These are phyloP conservation scores for Plasmodium gallinaceum DNA, from an alignment of 169 alveolate species.

Conservation along the genomic window DNA sequence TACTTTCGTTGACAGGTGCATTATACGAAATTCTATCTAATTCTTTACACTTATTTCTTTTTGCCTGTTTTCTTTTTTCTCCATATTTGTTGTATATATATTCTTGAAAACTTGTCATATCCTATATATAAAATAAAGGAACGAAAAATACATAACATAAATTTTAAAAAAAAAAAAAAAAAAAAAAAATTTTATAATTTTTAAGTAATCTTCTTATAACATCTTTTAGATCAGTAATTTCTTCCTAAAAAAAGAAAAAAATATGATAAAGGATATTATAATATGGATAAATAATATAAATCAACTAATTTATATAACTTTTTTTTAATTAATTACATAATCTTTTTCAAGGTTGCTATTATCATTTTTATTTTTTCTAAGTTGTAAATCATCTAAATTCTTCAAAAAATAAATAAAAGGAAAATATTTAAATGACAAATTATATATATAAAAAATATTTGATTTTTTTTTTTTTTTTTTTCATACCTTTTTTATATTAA, in stretches of 20 bases:
- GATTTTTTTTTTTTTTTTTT: neutral
- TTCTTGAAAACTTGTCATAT: constrained; percentile 36
- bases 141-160: neutral
- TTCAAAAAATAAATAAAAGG: constrained; percentile 17
- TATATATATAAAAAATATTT: neutral
- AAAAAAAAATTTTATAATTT: neutral
- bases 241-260: constrained; percentile 20
- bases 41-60: neutral
- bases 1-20: neutral
- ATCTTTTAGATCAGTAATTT: constrained; percentile 32
- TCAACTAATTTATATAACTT: neutral
- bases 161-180: neutral
- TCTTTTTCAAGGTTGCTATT: neutral
- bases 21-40: neutral
- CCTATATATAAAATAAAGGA: constrained; percentile 1
- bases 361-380: neutral
- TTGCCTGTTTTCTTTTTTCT: constrained; percentile 20
- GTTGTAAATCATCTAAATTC: constrained; percentile 13
- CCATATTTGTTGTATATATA: constrained; percentile 3
- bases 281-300: neutral
- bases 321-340: constrained; percentile 12
- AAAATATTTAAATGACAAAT: neutral
- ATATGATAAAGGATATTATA: neutral
- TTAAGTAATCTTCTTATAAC: constrained; percentile 3
- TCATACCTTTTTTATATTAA: constrained; percentile 53